Evolutionary conservation across 2,329 filamentous ascomycete genomes (phyloP), one percentile per base, ranked within the genome.

Genomic region (Cadophora gregata): DNA sequence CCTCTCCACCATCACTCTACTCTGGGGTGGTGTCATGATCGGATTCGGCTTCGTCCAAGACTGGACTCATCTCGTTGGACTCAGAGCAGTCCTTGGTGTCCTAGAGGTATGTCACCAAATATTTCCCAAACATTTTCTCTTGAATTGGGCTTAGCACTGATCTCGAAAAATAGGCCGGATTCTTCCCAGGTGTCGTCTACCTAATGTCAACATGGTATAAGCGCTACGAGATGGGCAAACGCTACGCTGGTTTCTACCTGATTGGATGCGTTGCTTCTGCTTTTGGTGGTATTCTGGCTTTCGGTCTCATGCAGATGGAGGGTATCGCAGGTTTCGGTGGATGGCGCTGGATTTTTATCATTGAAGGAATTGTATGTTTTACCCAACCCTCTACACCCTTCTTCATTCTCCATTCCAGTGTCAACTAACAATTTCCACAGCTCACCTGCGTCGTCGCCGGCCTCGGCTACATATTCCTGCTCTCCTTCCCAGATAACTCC

Each of bases 171-270:
- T 29, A 63, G 61, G 61, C 73, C 16, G 73, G 72, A 16, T 75
- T 75, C 67, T 74, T 77, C 56, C 78, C 78, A 1, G 80, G 80
- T 29, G 79, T 77, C 19, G 77, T 80, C 55, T 82, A 79, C 68
- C 77, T 79, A 29, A 74, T 82, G 12, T 77, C 74, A 16, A 77
- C 76, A 6, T 83, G 79, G 76, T 83, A 82, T 71, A 64, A 73
- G 36, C 63, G 73, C 82, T 90, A 86, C 72, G 89, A 93, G 77
- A 82, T 92, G 25, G 89, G 89, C 58, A 90, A 89, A 76, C 82
- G 90, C 61, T 91, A 90, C 73, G 87, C 88, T 0, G 76, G 84
- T 21, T 93, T 93, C 73, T 92, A 91, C 75, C 82, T 92, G 14
- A 81, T 92, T 3, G 89, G 90, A 31, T 88, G 85, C 68, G 80